Evolutionary conservation across 345 rosid species (phyloP).

Genomic region (Citrus glauca): DNA sequence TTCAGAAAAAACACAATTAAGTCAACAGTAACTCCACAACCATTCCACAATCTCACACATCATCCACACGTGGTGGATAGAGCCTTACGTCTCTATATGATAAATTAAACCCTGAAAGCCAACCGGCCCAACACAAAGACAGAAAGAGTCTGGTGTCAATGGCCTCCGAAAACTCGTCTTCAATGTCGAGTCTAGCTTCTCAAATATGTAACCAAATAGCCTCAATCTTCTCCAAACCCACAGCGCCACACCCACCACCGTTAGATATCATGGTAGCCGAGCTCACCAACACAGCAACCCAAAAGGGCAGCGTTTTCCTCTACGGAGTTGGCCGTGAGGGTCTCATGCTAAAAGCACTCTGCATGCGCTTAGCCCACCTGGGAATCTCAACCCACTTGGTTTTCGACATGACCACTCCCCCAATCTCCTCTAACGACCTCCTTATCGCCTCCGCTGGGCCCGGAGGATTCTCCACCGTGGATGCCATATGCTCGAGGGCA

Average conservation of each 20-base stretch:
- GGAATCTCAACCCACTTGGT: slow-evolving; percentile 75
- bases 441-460: slow-evolving; percentile 79
- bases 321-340: slow-evolving; percentile 91
- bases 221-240: slow-evolving; percentile 52
- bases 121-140: too few species aligned
- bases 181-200: slow-evolving; percentile 39
- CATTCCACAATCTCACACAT: neutral
- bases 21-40: neutral
- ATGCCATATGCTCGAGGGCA: slow-evolving; percentile 71
- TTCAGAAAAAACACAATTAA: neutral
- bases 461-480: slow-evolving; percentile 83
- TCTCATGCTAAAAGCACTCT: slow-evolving; percentile 76
- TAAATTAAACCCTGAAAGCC: neutral
- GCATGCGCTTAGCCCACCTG: slow-evolving; percentile 83
- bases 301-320: slow-evolving; percentile 54
- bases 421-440: slow-evolving; percentile 60
- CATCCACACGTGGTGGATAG: neutral
- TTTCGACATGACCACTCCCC: slow-evolving; percentile 84
- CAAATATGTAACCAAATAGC: slow-evolving; percentile 62
- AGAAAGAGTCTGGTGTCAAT: neutral
- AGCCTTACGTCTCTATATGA: neutral
- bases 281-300: slow-evolving; percentile 41
- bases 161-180: slow-evolving; percentile 6
- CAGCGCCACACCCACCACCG: slow-evolving; percentile 44
- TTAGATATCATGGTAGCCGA: slow-evolving; percentile 48